A percentile compares a stretch with the other conserved stretches of the same genome.
Evolutionary conservation across 1,139 yeast species (phyloP).

Genomic region (Candida tetrigidarum): DNA sequence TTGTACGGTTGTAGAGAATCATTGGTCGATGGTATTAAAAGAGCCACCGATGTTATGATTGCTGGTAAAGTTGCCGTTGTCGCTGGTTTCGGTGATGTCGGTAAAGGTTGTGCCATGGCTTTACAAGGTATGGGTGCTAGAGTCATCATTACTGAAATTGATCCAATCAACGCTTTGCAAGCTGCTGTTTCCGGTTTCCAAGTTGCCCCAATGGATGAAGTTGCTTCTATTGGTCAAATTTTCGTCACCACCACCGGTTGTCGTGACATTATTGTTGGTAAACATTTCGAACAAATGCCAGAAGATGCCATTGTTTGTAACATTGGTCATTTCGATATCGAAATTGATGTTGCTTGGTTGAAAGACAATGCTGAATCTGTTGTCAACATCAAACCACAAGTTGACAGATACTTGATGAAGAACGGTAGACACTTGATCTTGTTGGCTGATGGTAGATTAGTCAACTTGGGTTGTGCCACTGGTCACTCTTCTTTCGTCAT

Average conservation of each 20-base stretch:
- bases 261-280: slow-evolving; percentile 95
- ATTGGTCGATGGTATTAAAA: slow-evolving; percentile 97
- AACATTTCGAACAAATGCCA: slow-evolving; percentile 92
- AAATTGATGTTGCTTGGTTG: slow-evolving; percentile 98
- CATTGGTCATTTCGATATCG: slow-evolving; percentile 99
- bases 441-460: slow-evolving; percentile 99
- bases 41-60: slow-evolving; percentile 99
- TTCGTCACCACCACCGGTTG: slow-evolving; percentile 99
- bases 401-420: slow-evolving; percentile 93
- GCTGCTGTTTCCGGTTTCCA: slow-evolving; percentile 99
- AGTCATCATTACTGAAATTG: slow-evolving; percentile 96
- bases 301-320: slow-evolving; percentile 99
- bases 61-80: slow-evolving; percentile 99
- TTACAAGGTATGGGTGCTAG: slow-evolving; percentile 99
- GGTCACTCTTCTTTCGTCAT: slow-evolving; percentile 99
- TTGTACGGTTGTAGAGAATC: slow-evolving; percentile 99
- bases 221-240: slow-evolving; percentile 92
- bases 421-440: slow-evolving; percentile 94
- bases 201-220: slow-evolving; percentile 96
- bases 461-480: slow-evolving; percentile 99
- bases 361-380: slow-evolving; percentile 88
- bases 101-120: slow-evolving; percentile 99
- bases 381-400: slow-evolving; percentile 99
- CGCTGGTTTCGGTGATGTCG: slow-evolving; percentile 99
- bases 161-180: slow-evolving; percentile 99